Conservation (phyloP, 495 filamentous ascomycete genomes). For the Xylaria castorea region DNA sequence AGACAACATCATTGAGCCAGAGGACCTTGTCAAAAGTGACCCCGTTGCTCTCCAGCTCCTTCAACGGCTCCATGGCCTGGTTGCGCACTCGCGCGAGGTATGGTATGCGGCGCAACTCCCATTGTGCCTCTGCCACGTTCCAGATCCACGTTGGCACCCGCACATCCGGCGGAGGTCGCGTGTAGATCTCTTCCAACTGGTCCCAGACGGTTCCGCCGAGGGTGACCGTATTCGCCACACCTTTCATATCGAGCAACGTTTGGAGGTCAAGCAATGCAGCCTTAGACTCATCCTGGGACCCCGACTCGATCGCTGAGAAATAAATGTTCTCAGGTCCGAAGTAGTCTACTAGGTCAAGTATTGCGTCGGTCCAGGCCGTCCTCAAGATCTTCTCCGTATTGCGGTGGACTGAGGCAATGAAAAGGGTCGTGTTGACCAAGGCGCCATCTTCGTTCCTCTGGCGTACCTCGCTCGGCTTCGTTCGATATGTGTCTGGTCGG, state of each 20-base stretch:
- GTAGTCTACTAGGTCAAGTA: constrained; percentile 58
- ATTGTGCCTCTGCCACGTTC: constrained; percentile 56
- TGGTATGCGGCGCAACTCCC: constrained; percentile 68
- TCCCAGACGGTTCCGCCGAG: constrained; percentile 64
- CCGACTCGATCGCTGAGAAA: constrained; percentile 71
- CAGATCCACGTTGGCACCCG: constrained; percentile 59
- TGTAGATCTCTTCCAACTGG: constrained; percentile 56
- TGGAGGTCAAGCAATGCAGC: constrained; percentile 65
- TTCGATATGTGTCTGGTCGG: constrained; percentile 39
- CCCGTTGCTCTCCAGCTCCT: constrained; percentile 48
- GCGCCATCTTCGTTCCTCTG: constrained; percentile 27
- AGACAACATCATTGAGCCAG: constrained; percentile 79
- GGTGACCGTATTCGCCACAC: constrained; percentile 60
- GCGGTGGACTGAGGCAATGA: constrained; percentile 71
- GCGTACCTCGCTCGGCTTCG: constrained; percentile 27
- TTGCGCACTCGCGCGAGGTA: constrained; percentile 73
- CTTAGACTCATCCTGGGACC: constrained; percentile 72
- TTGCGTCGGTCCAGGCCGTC: constrained; percentile 64
- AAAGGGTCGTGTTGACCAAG: constrained; percentile 49
- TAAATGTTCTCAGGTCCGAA: constrained; percentile 69
- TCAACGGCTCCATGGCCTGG: constrained; percentile 54
- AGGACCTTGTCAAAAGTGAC: constrained; percentile 71
- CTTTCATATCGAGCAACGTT: constrained; percentile 54
- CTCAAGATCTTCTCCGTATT: constrained; percentile 67
- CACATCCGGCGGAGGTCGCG: constrained; percentile 51